phyloP scores from a whole-genome alignment of 2,329 filamentous ascomycete genomes.

The Ceratocystis destructans region DNA sequence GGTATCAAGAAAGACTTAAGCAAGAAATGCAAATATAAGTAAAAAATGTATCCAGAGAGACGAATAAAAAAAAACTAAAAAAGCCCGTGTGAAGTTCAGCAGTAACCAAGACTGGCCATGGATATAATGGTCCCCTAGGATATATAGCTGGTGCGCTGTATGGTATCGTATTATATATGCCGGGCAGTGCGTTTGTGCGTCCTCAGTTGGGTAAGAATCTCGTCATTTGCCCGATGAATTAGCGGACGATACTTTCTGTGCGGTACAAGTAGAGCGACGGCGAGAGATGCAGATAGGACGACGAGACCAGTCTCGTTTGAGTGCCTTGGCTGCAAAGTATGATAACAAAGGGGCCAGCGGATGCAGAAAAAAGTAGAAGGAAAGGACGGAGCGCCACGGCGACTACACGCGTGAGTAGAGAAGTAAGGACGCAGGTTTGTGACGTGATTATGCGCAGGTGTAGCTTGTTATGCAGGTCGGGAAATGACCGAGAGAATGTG shows the following conservation, averaged over 20 bases:
- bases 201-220: background rate
- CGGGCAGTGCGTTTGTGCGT: background rate
- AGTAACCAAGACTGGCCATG: background rate
- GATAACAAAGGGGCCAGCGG: background rate
- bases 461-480: background rate
- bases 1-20: background rate
- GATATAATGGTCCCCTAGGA: background rate
- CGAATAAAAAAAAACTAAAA: background rate
- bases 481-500: no score
- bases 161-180: background rate
- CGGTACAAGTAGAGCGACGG: background rate
- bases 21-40: background rate
- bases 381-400: background rate
- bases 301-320: conserved; percentile 4
- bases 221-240: background rate
- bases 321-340: no score
- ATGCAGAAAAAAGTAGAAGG: background rate
- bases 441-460: background rate
- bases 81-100: background rate
- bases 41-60: background rate
- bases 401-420: background rate
- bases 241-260: background rate
- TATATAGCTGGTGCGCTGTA: background rate
- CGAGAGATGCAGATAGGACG: background rate
- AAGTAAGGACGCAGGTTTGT: background rate